phyloP scores from a whole-genome alignment of 768 basidiomycete genomes.

The Leucocoprinus sp. region DNA sequence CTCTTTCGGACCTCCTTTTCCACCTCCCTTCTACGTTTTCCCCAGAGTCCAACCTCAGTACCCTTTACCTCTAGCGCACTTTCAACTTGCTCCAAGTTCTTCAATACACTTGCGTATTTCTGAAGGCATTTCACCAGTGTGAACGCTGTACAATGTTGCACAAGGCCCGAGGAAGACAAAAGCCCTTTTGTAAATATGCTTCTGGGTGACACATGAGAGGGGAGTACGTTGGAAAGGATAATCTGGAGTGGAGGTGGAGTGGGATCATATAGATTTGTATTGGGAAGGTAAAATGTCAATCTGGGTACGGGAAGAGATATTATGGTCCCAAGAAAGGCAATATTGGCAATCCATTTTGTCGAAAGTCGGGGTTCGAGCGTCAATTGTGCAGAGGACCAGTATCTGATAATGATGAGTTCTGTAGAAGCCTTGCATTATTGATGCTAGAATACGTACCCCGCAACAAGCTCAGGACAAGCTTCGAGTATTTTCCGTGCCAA shows the following conservation, averaged over 20 bases:
- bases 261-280: conserved; percentile 46
- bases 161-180: conserved; percentile 60
- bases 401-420: conserved; percentile 32
- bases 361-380: conserved; percentile 83
- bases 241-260: conserved; percentile 64
- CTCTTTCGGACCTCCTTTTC: conserved; percentile 67
- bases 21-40: conserved; percentile 54
- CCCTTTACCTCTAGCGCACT: conserved; percentile 52
- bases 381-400: conserved; percentile 60
- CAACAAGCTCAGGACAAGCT: conserved; percentile 81
- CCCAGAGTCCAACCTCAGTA: conserved; percentile 62
- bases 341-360: conserved; percentile 86
- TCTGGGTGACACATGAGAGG: conserved; percentile 63
- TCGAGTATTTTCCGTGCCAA: conserved; percentile 72
- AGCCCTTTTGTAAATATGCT: conserved; percentile 75
- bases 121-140: conserved; percentile 66
- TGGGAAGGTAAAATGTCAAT: conserved; percentile 49
- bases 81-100: conserved; percentile 40
- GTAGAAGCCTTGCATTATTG: background rate
- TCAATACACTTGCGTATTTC: conserved; percentile 56
- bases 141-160: conserved; percentile 80
- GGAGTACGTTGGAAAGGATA: conserved; percentile 75
- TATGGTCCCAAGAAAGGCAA: conserved; percentile 73
- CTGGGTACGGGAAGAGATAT: conserved; percentile 70
- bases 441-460: conserved; percentile 41